A percentile compares a stretch with the other conserved stretches of the same genome.
phyloP scores from a whole-genome alignment of 2,329 filamentous ascomycete species.

The Corinectria fuckeliana region DNA sequence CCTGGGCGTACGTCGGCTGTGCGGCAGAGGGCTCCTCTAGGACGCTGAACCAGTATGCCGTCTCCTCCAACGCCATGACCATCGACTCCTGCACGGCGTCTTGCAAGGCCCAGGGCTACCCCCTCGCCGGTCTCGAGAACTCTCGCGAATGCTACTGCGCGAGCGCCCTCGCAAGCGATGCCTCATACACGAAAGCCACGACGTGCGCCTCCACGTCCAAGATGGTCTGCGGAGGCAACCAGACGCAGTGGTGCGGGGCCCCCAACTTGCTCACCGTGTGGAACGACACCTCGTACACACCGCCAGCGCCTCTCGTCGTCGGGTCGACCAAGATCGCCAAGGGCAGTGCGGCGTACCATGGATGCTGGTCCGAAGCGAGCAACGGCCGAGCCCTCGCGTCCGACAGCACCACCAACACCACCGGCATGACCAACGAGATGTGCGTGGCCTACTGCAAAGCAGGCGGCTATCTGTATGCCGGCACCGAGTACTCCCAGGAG shows the following conservation, averaged over 20 bases:
- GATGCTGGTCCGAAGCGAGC: conserved; percentile 26
- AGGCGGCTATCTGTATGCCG: neutral
- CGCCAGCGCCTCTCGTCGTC: conserved; percentile 22
- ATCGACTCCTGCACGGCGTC: conserved; percentile 30
- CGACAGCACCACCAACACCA: conserved; percentile 15
- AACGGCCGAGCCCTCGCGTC: conserved; percentile 26
- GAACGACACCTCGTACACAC: conserved; percentile 32
- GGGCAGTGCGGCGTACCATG: conserved; percentile 25
- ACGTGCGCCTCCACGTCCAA: conserved; percentile 23
- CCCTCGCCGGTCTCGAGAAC: conserved; percentile 31
- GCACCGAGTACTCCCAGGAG: neutral
- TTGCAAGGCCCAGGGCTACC: conserved; percentile 29
- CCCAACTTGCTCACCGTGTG: conserved; percentile 27
- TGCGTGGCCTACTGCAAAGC: neutral
- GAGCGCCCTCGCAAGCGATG: conserved; percentile 15
- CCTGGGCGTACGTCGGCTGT: conserved; percentile 29
- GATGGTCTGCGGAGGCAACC: conserved; percentile 30
- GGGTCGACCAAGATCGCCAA: conserved; percentile 27
- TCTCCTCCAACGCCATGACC: conserved; percentile 22
- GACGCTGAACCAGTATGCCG: conserved; percentile 28
- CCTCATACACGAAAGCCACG: conserved; percentile 26
- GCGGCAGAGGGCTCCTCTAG: conserved; percentile 23
- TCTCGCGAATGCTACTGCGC: conserved; percentile 33
- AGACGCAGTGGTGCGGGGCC: conserved; percentile 33
- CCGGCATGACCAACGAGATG: neutral